Conservation (phyloP, 1,139 yeast genomes). For the Nadsonia starkeyi-henricii region DNA sequence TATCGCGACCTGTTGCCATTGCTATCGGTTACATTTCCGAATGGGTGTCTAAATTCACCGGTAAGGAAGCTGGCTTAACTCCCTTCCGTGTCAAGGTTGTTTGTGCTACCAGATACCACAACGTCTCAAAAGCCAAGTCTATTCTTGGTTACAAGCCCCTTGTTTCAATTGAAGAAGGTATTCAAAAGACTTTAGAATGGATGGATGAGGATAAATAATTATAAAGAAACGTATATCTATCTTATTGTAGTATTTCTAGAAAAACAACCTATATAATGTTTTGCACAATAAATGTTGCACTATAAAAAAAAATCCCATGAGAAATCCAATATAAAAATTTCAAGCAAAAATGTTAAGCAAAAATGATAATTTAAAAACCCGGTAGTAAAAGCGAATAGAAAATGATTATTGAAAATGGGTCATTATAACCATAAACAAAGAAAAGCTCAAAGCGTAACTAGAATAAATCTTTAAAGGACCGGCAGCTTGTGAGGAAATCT, state of each 20-base stretch:
- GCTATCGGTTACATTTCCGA: constrained; percentile 69
- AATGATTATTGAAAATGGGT: no score
- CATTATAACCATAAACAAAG: no score
- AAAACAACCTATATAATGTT: background rate
- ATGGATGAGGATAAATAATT: constrained; percentile 44
- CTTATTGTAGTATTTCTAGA: background rate
- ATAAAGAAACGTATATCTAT: background rate
- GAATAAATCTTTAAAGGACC: no score
- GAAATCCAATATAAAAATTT: background rate
- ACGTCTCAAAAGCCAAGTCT: constrained; percentile 72
- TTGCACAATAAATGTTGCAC: background rate
- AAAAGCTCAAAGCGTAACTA: no score
- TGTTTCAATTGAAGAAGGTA: constrained; percentile 73
- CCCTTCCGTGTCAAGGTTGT: constrained; percentile 89
- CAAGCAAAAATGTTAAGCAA: background rate
- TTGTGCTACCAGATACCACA: constrained; percentile 92
- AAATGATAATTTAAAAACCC: no score
- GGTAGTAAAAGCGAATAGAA: no score
- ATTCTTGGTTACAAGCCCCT: constrained; percentile 69
- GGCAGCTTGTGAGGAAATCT: no score
- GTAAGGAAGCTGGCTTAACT: constrained; percentile 88
- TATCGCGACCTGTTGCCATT: constrained; percentile 62
- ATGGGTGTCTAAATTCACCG: constrained; percentile 47
- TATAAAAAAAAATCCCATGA: no score
- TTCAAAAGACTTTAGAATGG: constrained; percentile 70